Conservation (phyloP, 1,139 yeast species). For the Sporopachydermia cereana region DNA sequence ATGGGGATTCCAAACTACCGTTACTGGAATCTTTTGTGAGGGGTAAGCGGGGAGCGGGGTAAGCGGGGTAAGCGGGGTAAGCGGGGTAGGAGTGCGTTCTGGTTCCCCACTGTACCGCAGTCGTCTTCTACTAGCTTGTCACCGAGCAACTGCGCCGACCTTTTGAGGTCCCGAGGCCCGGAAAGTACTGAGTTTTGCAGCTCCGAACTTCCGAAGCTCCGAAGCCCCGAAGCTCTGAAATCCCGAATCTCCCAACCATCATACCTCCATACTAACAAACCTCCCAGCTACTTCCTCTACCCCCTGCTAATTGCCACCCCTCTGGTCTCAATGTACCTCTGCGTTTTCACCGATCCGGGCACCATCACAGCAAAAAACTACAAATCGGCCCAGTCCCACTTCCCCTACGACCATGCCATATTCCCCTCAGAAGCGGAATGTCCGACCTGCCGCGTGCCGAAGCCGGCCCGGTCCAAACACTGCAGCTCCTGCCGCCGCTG, state of each 20-base stretch:
- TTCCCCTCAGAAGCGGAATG: conserved; percentile 37
- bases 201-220: no score
- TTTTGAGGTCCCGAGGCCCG: conserved; percentile 12
- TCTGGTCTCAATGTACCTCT: conserved; percentile 31
- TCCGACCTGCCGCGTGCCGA: conserved; percentile 51
- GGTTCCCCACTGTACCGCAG: no score
- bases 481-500: conserved; percentile 67
- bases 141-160: no score
- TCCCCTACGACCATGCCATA: conserved; percentile 44
- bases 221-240: no score
- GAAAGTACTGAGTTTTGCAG: conserved; percentile 6
- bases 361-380: conserved; percentile 20
- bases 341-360: conserved; percentile 51
- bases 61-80: no score
- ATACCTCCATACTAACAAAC: not conserved
- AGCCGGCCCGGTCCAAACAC: conserved; percentile 87
- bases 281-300: conserved; percentile 15
- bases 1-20: no score
- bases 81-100: no score
- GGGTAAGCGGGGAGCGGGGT: no score
- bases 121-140: no score
- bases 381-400: conserved; percentile 19
- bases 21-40: no score
- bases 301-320: conserved; percentile 25
- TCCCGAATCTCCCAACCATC: not conserved